Conservation (phyloP, 2,329 filamentous ascomycete genomes). For the Venturia asperata region DNA sequence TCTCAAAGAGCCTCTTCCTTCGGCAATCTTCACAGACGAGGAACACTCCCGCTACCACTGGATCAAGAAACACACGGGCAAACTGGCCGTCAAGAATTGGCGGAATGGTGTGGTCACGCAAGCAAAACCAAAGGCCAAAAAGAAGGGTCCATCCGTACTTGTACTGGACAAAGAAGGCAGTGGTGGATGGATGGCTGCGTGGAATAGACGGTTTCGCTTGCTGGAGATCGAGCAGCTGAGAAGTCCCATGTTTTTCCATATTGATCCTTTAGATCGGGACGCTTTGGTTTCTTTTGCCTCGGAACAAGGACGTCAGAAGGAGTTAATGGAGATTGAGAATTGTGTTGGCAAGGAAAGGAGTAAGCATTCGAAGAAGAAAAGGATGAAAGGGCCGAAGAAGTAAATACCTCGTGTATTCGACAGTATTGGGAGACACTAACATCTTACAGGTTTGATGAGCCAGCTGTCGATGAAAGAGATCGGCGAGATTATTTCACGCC, state of each 20-base stretch:
- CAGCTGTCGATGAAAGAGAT: conserved; percentile 28
- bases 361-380: conserved; percentile 68
- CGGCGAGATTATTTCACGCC: conserved; percentile 43
- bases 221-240: conserved; percentile 65
- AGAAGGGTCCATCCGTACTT: conserved; percentile 41
- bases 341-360: conserved; percentile 74
- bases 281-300: conserved; percentile 64
- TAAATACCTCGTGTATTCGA: conserved; percentile 34
- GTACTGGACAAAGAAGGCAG: conserved; percentile 59
- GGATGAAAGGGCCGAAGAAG: conserved; percentile 35
- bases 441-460: neutral
- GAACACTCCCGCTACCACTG: conserved; percentile 60
- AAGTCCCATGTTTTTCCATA: conserved; percentile 77
- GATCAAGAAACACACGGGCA: conserved; percentile 58
- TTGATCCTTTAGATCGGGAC: conserved; percentile 69
- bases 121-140: conserved; percentile 22
- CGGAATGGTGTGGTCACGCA: conserved; percentile 35
- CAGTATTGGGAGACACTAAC: neutral
- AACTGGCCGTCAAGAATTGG: conserved; percentile 51
- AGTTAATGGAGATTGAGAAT: conserved; percentile 54
- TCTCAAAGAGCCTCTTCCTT: conserved; percentile 51
- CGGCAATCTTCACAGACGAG: conserved; percentile 49
- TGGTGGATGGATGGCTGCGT: conserved; percentile 60
- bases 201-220: conserved; percentile 61
- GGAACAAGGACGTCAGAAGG: conserved; percentile 48